Conservation (phyloP, 1,284 basidiomycete species). For the Inonotus hispidus region DNA sequence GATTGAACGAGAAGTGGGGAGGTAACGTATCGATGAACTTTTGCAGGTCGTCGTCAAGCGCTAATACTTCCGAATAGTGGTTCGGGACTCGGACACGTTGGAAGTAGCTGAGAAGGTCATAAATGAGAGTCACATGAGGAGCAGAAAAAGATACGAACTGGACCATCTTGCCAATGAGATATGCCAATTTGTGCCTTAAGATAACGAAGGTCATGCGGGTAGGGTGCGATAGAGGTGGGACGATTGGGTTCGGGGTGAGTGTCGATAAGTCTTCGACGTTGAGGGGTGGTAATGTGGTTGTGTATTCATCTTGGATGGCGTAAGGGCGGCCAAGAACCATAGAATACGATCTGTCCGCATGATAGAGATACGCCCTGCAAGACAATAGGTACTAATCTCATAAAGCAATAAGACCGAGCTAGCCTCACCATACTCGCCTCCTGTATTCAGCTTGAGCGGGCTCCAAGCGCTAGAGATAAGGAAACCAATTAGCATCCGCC, state of each 20-base stretch:
- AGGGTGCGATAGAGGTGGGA: slow-evolving; percentile 60
- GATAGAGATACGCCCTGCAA: slow-evolving; percentile 82
- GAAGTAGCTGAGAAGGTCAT: slow-evolving; percentile 50
- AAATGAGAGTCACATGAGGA: background rate
- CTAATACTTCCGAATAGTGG: slow-evolving; percentile 81
- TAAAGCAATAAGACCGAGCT: slow-evolving; percentile 3
- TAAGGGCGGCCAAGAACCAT: slow-evolving; percentile 87
- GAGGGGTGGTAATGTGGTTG: slow-evolving; percentile 75
- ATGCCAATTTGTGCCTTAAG: slow-evolving; percentile 76
- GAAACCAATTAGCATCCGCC: slow-evolving; percentile 5
- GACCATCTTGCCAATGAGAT: slow-evolving; percentile 87
- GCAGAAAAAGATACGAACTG: slow-evolving; percentile 34
- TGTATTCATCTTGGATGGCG: slow-evolving; percentile 83
- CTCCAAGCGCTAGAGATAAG: slow-evolving; percentile 56
- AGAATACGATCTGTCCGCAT: slow-evolving; percentile 90
- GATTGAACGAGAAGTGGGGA: slow-evolving; percentile 69
- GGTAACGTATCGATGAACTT: slow-evolving; percentile 75
- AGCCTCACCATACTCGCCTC: slow-evolving; percentile 74
- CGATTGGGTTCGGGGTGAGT: slow-evolving; percentile 31
- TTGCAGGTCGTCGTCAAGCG: slow-evolving; percentile 82
- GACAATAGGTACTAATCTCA: slow-evolving; percentile 1
- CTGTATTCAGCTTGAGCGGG: slow-evolving; percentile 83
- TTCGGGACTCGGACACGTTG: slow-evolving; percentile 81
- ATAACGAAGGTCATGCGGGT: slow-evolving; percentile 88
- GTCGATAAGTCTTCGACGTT: slow-evolving; percentile 75